phyloP scores from a whole-genome alignment of 2,329 filamentous ascomycete species.

The Annulohypoxylon truncatum region DNA sequence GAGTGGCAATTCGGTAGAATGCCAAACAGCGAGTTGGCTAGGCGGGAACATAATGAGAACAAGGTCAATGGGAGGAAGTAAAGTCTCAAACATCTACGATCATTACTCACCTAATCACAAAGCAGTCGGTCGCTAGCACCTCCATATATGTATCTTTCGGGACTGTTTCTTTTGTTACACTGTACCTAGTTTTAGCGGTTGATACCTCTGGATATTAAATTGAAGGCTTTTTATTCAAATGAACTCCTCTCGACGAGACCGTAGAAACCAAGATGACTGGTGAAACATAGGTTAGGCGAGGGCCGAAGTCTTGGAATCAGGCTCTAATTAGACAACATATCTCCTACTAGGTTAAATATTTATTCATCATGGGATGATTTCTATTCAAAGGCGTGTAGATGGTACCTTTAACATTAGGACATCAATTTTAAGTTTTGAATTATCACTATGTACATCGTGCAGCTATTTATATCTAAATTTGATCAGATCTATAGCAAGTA shows the following conservation, averaged over 20 bases:
- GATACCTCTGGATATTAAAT: constrained; percentile 25
- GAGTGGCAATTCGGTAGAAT: constrained; percentile 76
- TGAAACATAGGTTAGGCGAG: no score
- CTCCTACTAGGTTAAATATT: no score
- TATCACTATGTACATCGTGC: no score
- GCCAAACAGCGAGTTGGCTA: constrained; percentile 44
- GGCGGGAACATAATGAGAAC: constrained; percentile 21
- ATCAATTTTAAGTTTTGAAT: no score
- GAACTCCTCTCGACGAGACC: no score
- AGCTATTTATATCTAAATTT: neutral
- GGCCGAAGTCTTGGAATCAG: no score
- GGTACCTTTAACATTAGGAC: no score
- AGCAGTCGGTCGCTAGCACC: neutral
- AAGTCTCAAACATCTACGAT: neutral
- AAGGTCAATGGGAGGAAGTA: constrained; percentile 30
- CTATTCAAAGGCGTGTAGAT: no score
- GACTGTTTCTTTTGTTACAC: constrained; percentile 20
- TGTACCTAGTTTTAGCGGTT: constrained; percentile 12
- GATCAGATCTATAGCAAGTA: neutral
- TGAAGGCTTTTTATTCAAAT: neutral
- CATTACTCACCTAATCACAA: no score
- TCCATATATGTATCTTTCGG: neutral
- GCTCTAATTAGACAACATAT: no score
- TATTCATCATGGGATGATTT: no score
- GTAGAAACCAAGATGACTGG: no score